Evolutionary conservation across 192 early-diverging fungal genomes (phyloP).

Genomic region (Coemansia sp.): DNA sequence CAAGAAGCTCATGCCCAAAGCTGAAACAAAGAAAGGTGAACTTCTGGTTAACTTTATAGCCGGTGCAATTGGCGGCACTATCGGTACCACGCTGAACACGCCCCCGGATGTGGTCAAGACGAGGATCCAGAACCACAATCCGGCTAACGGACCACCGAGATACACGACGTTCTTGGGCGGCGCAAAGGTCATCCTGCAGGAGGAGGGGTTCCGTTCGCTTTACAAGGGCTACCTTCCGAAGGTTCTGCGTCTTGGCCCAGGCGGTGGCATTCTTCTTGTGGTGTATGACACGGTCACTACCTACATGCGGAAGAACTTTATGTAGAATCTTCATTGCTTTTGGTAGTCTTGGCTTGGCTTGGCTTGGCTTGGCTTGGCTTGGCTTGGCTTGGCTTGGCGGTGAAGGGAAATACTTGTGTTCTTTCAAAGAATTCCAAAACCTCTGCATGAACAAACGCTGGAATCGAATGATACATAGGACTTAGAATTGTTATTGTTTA

Average conservation of each 20-base stretch:
- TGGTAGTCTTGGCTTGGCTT: neutral
- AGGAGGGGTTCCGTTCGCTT: slow-evolving; percentile 85
- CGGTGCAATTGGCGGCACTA: slow-evolving; percentile 89
- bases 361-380: neutral
- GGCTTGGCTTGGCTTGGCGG: neutral
- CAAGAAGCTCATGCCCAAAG: slow-evolving; percentile 76
- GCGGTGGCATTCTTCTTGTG: slow-evolving; percentile 81
- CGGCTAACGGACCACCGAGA: slow-evolving; percentile 67
- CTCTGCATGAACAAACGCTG: neutral
- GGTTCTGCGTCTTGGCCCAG: slow-evolving; percentile 93
- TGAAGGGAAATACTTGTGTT: neutral
- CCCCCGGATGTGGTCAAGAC: slow-evolving; percentile 98
- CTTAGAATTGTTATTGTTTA: neutral
- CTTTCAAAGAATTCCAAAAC: neutral
- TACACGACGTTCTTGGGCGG: slow-evolving; percentile 90
- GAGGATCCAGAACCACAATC: slow-evolving; percentile 85
- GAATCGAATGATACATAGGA: neutral
- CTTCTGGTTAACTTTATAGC: slow-evolving; percentile 86
- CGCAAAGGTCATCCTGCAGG: slow-evolving; percentile 72
- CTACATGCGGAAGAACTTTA: slow-evolving; percentile 80
- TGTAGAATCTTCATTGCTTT: slow-evolving; percentile 31
- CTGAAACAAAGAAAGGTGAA: slow-evolving; percentile 75
- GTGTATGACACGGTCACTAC: slow-evolving; percentile 86
- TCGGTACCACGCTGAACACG: slow-evolving; percentile 92
- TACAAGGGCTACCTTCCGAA: slow-evolving; percentile 98